Base-by-base conservation (phyloP, 202 grass and related monocot genomes). In the Cymbopogon flexuosus region DNA sequence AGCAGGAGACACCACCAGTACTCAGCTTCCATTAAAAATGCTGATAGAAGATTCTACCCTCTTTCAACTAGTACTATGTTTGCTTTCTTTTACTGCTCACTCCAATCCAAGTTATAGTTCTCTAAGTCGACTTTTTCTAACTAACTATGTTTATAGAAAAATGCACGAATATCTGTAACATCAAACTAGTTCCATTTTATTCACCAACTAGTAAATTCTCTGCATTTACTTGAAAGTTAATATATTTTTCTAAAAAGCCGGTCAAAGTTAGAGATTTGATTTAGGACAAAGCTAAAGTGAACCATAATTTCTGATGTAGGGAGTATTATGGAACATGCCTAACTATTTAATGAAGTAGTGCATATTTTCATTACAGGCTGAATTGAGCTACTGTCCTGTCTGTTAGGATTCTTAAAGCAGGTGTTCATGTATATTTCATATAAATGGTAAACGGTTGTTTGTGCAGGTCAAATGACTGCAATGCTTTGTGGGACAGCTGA, bases 401-500 rank as follows among this genome's bases (percentile, higher is more conserved):
- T 22, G 29, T 19, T 60, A 51, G 8, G 49, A 75, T 62, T 51
- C 31, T 74, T 21, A 27, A 42, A 45, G 19, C 14, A 49, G 67
- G 63, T 71, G 13, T 54, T 31, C 8, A 39, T 65, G 41, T 19
- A 2, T 21, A 8, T 62, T 70, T 60, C 27, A 29, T 10, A 23
- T 23, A 78, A 37, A 37, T 13, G 30, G 34, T 23, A 78, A 37
- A 37, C 18, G 30, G 34, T 22, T 56, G 8, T 80, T 10, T 70
- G 47, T 79, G 70, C 79, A 90, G 84, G 81, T 30, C 46, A 86
- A 77, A 68, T 95, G 73, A 1, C 35, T 13, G 0, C 0, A 8
- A 91, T 91, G 76, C 31, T 96, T 34, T 96, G 93, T 35, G 5
- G 0, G 23, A 49, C 29, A 75, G 67, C 66, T 66, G 90, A 92